phyloP scores from a whole-genome alignment of 2,329 filamentous ascomycete species.

The Diplodia sapinea region DNA sequence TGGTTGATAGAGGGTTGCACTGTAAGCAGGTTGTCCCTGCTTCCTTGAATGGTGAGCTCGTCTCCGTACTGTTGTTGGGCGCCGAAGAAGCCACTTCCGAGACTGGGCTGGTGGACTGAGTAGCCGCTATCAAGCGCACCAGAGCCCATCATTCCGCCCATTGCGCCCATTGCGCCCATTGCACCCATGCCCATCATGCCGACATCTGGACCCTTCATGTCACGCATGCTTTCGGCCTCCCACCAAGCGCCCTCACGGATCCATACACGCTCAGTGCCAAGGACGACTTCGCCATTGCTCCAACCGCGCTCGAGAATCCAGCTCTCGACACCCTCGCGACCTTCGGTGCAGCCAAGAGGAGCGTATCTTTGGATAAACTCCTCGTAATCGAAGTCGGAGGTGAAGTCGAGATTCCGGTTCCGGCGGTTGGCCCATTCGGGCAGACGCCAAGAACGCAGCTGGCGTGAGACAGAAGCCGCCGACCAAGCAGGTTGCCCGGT shows the following conservation, averaged over 20 bases:
- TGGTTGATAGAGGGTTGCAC: conserved; percentile 53
- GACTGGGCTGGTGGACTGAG: conserved; percentile 62
- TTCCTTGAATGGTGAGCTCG: conserved; percentile 67
- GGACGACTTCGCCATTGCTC: conserved; percentile 95
- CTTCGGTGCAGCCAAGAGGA: conserved; percentile 83
- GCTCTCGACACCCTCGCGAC: conserved; percentile 88
- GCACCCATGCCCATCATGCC: conserved; percentile 37
- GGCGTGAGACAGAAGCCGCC: conserved; percentile 87
- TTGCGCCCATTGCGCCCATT: conserved; percentile 54
- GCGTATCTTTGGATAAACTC: conserved; percentile 88
- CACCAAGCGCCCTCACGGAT: conserved; percentile 94
- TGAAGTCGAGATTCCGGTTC: conserved; percentile 91
- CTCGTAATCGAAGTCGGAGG: conserved; percentile 91
- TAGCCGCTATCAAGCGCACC: conserved; percentile 75
- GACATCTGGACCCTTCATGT: conserved; percentile 72
- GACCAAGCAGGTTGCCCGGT: conserved; percentile 87
- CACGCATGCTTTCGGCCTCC: conserved; percentile 96
- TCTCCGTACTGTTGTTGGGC: conserved; percentile 58
- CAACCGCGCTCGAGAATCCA: conserved; percentile 95
- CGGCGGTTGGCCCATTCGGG: conserved; percentile 96
- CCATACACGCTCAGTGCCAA: conserved; percentile 93
- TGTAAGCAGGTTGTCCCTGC: conserved; percentile 73
- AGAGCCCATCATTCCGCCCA: conserved; percentile 58
- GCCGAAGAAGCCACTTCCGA: conserved; percentile 70
- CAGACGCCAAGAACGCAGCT: conserved; percentile 89